Evolutionary conservation across 1,284 basidiomycete species (phyloP).

Genomic region (Pseudozyma sp.): DNA sequence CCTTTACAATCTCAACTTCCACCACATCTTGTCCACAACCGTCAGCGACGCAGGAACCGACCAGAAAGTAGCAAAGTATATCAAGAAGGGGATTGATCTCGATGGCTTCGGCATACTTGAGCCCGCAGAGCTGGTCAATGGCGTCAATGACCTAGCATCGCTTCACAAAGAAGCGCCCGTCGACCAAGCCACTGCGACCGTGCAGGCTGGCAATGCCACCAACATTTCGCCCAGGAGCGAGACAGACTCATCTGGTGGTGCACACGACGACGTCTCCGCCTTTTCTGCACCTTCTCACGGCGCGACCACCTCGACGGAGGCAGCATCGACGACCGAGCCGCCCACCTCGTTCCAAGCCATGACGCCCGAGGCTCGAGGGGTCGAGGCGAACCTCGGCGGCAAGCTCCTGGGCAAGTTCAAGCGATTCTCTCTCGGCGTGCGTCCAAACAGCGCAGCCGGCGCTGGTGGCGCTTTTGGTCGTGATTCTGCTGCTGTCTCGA

Average conservation of each 20-base stretch:
- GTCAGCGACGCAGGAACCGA: conserved; percentile 94
- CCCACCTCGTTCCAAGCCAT: conserved; percentile 61
- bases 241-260: conserved; percentile 22
- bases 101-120: conserved; percentile 69
- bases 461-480: conserved; percentile 10
- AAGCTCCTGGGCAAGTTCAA: conserved; percentile 60
- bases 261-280: conserved; percentile 24
- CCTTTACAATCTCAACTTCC: conserved; percentile 90
- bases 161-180: conserved; percentile 15
- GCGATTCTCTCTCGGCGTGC: conserved; percentile 43
- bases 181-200: conserved; percentile 10
- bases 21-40: conserved; percentile 90
- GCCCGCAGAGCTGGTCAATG: conserved; percentile 55
- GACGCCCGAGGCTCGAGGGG: conserved; percentile 57
- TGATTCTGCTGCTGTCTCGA: conserved; percentile 4
- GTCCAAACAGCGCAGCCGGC: conserved; percentile 11
- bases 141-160: conserved; percentile 52
- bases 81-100: conserved; percentile 76
- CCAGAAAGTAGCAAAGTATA: conserved; percentile 90
- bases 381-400: conserved; percentile 45
- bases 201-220: conserved; percentile 14
- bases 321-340: conserved; percentile 32
- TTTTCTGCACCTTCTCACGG: conserved; percentile 32
- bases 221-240: conserved; percentile 22
- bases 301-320: neutral